phyloP scores from a whole-genome alignment of 2,329 filamentous ascomycete genomes.

The Falciphora oryzae region DNA sequence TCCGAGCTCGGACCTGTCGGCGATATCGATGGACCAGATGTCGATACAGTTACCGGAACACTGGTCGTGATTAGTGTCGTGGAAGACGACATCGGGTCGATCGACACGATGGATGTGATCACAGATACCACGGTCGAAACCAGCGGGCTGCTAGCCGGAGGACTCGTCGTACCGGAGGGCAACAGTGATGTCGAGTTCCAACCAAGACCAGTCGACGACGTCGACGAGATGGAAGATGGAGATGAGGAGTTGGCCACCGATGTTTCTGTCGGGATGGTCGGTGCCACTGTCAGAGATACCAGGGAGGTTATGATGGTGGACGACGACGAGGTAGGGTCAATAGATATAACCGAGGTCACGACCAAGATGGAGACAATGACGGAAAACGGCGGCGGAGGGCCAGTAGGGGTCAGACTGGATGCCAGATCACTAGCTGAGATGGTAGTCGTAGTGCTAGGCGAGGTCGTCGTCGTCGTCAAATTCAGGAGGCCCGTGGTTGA shows the following conservation, averaged over 20 bases:
- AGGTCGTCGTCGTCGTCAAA: not conserved
- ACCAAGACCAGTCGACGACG: not conserved
- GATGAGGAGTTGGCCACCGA: not conserved
- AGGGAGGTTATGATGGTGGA: not conserved
- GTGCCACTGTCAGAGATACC: not conserved
- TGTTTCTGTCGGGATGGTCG: not conserved
- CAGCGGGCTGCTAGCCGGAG: not conserved
- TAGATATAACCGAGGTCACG: not conserved
- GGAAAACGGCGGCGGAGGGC: not conserved
- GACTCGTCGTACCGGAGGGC: not conserved
- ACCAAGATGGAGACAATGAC: not conserved
- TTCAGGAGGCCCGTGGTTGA: not conserved
- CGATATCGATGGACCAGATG: not conserved
- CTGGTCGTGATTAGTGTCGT: slow-evolving; percentile 3
- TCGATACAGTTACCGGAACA: not conserved
- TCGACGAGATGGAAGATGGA: not conserved
- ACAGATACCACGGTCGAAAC: slow-evolving; percentile 3
- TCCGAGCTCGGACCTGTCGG: not conserved
- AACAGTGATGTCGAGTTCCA: not conserved
- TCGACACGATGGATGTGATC: slow-evolving; percentile 7
- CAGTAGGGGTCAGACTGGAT: not conserved
- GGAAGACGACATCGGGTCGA: slow-evolving; percentile 4
- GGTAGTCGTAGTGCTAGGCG: not conserved
- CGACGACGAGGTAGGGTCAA: not conserved
- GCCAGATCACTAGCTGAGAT: not conserved